Conservation (phyloP, 2,329 filamentous ascomycete species). For the Fonsecaea multimorphosa region DNA sequence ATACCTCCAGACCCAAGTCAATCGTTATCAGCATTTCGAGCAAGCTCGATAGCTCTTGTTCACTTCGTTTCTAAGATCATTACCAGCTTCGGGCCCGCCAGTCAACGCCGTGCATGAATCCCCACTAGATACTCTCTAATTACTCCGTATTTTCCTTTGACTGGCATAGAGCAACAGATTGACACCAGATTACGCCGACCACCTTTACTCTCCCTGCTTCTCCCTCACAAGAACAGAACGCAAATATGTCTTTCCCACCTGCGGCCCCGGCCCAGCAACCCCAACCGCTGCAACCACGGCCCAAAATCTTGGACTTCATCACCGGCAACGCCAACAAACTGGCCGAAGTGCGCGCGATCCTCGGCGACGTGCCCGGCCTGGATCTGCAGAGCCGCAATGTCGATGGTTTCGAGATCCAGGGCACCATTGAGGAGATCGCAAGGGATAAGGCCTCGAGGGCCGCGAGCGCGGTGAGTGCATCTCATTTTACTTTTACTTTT, state of each 20-base stretch:
- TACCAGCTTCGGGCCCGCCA: not conserved
- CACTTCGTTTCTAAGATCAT: not conserved
- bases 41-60: not conserved
- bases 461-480: constrained; percentile 69
- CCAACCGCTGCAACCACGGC: constrained; percentile 29
- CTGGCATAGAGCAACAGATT: not conserved
- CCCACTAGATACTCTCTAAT: too few relatives aligned
- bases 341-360: constrained; percentile 83
- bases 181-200: not conserved
- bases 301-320: constrained; percentile 78
- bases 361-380: constrained; percentile 74
- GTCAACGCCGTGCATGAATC: not conserved
- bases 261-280: not conserved
- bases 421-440: constrained; percentile 89
- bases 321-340: constrained; percentile 97
- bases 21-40: not conserved
- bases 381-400: constrained; percentile 78
- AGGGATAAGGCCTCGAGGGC: constrained; percentile 83
- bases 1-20: not conserved
- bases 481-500: constrained; percentile 6
- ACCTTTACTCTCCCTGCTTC: not conserved
- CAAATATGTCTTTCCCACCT: not conserved
- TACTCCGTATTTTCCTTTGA: not conserved
- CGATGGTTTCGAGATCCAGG: constrained; percentile 76
- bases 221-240: not conserved